phyloP scores from a whole-genome alignment of 1,139 yeast species.

The Petasospora rhodanensis region DNA sequence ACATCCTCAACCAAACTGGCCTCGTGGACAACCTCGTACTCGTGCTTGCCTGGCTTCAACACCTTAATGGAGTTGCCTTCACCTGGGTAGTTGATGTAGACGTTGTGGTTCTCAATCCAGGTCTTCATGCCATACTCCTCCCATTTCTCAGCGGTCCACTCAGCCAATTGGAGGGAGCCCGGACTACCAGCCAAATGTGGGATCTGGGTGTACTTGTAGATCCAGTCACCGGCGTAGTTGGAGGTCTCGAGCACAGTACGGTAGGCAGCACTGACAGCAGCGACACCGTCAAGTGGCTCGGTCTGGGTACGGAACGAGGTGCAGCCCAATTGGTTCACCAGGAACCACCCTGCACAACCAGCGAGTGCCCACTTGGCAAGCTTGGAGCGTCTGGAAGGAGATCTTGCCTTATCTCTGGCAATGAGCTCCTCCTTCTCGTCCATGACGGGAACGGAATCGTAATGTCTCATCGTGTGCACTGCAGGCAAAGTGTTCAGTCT shows the following conservation, averaged over 20 bases:
- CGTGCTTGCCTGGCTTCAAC: constrained; percentile 26
- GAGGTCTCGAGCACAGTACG: constrained; percentile 36
- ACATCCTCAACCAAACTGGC: constrained; percentile 73
- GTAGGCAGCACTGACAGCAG: constrained; percentile 23
- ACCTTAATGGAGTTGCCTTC: constrained; percentile 47
- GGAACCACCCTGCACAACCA: constrained; percentile 1
- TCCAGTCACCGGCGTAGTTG: constrained; percentile 53
- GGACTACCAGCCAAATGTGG: constrained; percentile 70
- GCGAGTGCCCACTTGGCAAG: constrained; percentile 1
- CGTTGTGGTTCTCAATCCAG: constrained; percentile 52
- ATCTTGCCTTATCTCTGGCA: too few species aligned
- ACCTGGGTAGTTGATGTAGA: constrained; percentile 56
- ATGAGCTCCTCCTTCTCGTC: constrained; percentile 5
- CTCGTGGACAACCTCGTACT: constrained; percentile 40
- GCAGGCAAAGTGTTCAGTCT: too few species aligned
- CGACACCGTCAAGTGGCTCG: constrained; percentile 4
- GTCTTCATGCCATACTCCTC: constrained; percentile 56
- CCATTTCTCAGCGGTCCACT: constrained; percentile 61
- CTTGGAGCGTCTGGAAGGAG: too few species aligned
- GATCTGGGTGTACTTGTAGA: constrained; percentile 48
- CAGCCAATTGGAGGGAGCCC: constrained; percentile 48
- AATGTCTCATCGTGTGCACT: too few species aligned
- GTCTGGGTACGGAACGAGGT: too few species aligned
- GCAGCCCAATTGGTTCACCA: constrained; percentile 1
- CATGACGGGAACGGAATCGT: too few species aligned